Evolutionary conservation across 148 eudicot species (phyloP), one percentile per base, ranked within the genome.

Genomic region (Oxyria digyna): DNA sequence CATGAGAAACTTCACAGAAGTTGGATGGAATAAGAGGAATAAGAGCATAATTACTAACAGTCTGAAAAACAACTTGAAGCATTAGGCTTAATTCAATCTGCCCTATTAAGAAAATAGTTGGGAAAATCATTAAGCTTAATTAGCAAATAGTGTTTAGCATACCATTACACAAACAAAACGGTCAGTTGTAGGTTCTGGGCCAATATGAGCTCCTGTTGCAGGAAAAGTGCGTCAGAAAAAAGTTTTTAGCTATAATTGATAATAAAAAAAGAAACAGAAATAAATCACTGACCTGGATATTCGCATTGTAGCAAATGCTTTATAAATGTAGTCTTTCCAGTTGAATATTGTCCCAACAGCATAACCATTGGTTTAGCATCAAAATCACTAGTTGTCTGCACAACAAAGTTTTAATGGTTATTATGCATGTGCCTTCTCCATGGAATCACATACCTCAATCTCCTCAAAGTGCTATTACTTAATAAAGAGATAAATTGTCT

Each of bases 281-380:
- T n/a, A n/a, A 52, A 21, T 23, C 8, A 52, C 29, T 52, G 40
- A 93, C 98, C 98, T 83, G 98, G 98, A 71, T 93, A 93, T 75
- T 82, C 85, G 73, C 85, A 85, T 74, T 86, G 76, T 26, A 93
- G 83, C 78, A 90, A 74, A 84, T 94, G 98, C 63, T 90, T 94
- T 59, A 94, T 88, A 65, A 94, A 94, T 38, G 98, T 94, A 8
- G 98, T 94, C 84, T 94, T 90, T 21, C 97, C 98, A 37, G 98
- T 94, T 59, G 98, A 94, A 76, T 94, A 94, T 54, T 94, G 98
- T 55, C 98, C 98, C 87, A 94, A 80, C 49, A 94, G 89, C 98
- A 94, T 94, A 66, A 90, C 98, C 98, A 94, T 90, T 1, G 98
- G 98, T 73, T 87, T 92, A 37, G 97, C 96, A 79, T 87, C 94